These are phyloP conservation scores for Papilionanthe hybrid DNA, from an alignment of 116 monocot genomes.

Conservation along the genomic window DNA sequence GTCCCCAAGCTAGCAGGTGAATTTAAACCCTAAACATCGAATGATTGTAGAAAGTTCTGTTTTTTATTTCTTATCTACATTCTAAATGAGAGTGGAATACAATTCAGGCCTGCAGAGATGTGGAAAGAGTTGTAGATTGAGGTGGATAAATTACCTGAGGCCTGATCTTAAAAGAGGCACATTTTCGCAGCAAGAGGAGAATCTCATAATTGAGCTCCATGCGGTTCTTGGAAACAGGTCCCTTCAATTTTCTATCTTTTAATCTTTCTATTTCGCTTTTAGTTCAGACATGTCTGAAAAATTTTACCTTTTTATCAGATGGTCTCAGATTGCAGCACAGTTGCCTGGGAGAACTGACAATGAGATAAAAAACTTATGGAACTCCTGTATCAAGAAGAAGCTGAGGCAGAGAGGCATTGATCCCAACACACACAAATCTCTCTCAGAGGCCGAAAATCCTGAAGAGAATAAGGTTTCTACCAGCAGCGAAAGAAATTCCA, in stretches of 20 bases:
- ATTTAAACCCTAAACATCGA: neutral
- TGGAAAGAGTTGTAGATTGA: conserved; percentile 85
- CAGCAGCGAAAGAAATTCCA: conserved; percentile 8
- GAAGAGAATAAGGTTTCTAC: conserved; percentile 10
- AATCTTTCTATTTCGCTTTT: neutral
- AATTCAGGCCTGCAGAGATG: conserved; percentile 82
- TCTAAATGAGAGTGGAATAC: neutral
- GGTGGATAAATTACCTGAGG: conserved; percentile 91
- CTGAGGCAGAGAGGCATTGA: conserved; percentile 82
- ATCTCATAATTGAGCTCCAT: conserved; percentile 82
- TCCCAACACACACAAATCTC: conserved; percentile 67
- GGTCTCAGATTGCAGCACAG: conserved; percentile 89
- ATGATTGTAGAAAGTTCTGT: too few species aligned
- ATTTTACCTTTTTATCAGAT: conserved; percentile 24
- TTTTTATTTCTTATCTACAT: neutral
- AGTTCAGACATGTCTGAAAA: neutral
- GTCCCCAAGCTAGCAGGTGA: conserved; percentile 84
- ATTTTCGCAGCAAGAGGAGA: conserved; percentile 84
- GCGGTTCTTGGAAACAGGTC: conserved; percentile 85
- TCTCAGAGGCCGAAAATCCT: conserved; percentile 22
- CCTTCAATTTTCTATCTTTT: neutral
- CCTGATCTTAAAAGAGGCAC: conserved; percentile 89
- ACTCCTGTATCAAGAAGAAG: conserved; percentile 90
- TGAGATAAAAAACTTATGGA: conserved; percentile 94
- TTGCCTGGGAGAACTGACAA: conserved; percentile 87